A percentile compares a stretch with the other conserved stretches of the same genome.
phyloP scores from a whole-genome alignment of 345 rosid species.

The Turritis glabra region DNA sequence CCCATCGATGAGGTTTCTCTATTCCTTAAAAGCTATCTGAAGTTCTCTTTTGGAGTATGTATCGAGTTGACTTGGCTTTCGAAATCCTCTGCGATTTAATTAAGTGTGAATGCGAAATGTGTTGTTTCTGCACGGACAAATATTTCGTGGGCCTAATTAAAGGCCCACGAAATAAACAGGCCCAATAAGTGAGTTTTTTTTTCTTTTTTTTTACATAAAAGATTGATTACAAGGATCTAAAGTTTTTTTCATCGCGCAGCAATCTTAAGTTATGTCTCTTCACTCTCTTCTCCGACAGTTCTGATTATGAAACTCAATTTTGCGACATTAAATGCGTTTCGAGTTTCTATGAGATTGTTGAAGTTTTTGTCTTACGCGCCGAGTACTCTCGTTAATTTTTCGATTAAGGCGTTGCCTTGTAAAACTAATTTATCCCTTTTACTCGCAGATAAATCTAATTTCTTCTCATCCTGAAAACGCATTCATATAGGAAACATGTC shows the following conservation, averaged over 20 bases:
- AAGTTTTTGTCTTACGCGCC: not conserved
- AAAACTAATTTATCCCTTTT: not conserved
- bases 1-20: not conserved
- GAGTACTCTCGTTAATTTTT: too few relatives aligned
- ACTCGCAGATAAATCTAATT: not conserved
- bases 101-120: too few relatives aligned
- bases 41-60: too few relatives aligned
- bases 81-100: too few relatives aligned
- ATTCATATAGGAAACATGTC: conserved; percentile 2
- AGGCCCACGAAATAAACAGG: not conserved
- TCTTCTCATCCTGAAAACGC: not conserved
- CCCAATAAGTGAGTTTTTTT: not conserved
- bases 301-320: not conserved
- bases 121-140: not conserved
- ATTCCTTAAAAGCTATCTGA: too few relatives aligned
- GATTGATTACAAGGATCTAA: not conserved
- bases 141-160: not conserved
- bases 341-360: not conserved
- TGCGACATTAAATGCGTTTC: not conserved
- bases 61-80: too few relatives aligned
- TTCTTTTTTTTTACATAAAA: too few relatives aligned
- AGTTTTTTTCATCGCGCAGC: not conserved
- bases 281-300: not conserved
- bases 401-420: not conserved
- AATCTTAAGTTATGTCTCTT: not conserved